Conservation (phyloP, 305 asterid genomes). For the Plantago coronopus region DNA sequence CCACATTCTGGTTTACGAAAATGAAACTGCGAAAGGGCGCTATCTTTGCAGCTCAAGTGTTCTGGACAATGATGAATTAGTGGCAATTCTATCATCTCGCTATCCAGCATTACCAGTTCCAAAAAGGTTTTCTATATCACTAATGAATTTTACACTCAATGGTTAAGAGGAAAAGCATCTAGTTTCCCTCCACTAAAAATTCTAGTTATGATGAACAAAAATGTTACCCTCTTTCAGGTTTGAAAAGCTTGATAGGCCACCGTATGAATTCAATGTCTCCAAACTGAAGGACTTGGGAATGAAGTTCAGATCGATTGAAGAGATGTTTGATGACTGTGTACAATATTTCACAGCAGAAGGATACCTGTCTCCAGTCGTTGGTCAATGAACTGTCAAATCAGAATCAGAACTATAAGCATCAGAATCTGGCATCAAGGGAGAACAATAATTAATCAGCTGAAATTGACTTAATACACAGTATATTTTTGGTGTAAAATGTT, state of each 20-base stretch:
- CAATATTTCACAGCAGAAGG: constrained; percentile 51
- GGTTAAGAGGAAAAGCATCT: neutral
- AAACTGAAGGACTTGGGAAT: constrained; percentile 59
- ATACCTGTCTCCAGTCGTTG: constrained; percentile 34
- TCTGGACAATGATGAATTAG: constrained; percentile 52
- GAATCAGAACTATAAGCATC: neutral
- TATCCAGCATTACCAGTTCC: constrained; percentile 69
- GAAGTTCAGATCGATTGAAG: constrained; percentile 63
- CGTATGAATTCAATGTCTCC: constrained; percentile 55
- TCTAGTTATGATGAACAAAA: neutral
- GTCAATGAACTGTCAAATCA: neutral
- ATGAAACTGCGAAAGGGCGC: constrained; percentile 56
- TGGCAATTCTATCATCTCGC: constrained; percentile 42
- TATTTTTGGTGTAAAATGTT: neutral
- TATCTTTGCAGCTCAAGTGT: constrained; percentile 69
- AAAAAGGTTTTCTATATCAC: constrained; percentile 33
- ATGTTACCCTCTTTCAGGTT: constrained; percentile 44
- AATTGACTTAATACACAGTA: neutral
- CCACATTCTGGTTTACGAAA: constrained; percentile 72
- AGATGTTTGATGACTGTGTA: constrained; percentile 84
- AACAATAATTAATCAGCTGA: constrained; percentile 1
- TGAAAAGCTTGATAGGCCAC: constrained; percentile 46
- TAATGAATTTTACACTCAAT: neutral
- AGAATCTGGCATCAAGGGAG: neutral
- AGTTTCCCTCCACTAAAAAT: neutral